Conservation (phyloP, 2,329 filamentous ascomycete species). For the Coniochaeta sp. region DNA sequence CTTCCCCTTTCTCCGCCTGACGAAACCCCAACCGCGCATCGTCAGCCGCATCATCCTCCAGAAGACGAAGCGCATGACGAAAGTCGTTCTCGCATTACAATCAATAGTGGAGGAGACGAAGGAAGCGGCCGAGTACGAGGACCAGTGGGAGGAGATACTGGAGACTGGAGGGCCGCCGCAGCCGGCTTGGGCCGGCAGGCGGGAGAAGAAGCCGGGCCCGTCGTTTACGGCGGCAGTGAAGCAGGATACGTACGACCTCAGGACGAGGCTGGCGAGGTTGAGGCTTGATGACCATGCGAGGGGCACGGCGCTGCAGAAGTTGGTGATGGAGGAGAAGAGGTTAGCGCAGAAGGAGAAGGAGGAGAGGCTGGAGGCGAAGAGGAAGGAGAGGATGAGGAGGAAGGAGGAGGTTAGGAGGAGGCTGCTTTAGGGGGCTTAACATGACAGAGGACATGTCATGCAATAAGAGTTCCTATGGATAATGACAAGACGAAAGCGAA, state of each 20-base stretch:
- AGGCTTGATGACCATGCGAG: constrained; percentile 33
- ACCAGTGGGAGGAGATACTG: constrained; percentile 36
- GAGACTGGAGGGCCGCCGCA: background rate
- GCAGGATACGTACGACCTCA: constrained; percentile 14
- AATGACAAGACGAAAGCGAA: no score
- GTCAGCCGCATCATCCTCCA: constrained; percentile 52
- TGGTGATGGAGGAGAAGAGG: constrained; percentile 31
- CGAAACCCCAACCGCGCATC: constrained; percentile 56
- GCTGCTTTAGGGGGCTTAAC: no score
- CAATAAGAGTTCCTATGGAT: no score
- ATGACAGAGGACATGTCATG: no score
- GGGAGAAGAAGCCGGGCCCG: constrained; percentile 12
- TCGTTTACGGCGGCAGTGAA: constrained; percentile 11
- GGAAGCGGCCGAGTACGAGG: constrained; percentile 29
- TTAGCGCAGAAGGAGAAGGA: constrained; percentile 16
- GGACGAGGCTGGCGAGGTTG: constrained; percentile 20
- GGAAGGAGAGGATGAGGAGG: background rate
- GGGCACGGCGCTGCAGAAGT: constrained; percentile 29
- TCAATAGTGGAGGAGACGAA: constrained; percentile 32
- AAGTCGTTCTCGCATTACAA: constrained; percentile 30
- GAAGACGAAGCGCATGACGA: constrained; percentile 35
- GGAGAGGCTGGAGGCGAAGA: constrained; percentile 17
- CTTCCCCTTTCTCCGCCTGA: constrained; percentile 58
- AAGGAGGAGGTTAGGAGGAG: background rate
- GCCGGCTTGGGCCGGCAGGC: background rate